Base-by-base conservation (phyloP, 345 rosid genomes). In the Turnera subulata region DNA sequence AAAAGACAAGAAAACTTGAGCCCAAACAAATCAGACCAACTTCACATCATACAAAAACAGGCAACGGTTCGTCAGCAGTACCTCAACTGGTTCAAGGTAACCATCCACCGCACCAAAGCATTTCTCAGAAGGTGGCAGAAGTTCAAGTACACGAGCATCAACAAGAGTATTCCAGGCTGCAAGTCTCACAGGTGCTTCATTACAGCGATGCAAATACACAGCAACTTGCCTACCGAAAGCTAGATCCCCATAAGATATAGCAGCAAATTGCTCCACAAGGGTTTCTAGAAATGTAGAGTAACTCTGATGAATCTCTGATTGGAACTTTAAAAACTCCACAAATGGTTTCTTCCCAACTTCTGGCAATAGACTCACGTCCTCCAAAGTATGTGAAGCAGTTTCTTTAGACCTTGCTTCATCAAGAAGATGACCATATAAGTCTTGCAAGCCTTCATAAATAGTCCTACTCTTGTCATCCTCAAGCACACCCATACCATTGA, bases 21-120 rank as follows among this genome's bases (percentile, higher is more conserved):
- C 24, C 19, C 23, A 35, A 62, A 48, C 32, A 53, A 23, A 43
- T n/a, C 11, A 43, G 8, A 67, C 17, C 4, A 40, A 40, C 2
- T 11, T 2, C n/a, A 12, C 9, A 40, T 15, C 35, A 21, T 40
- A 33, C 20, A 24, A 35, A 22, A 65, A 18, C 45, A 44, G 6
- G 2, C 2, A 26, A 29, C 12, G 37, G 43, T 56, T 35, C 43
- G 47, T 14, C 18, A 56, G 18, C 53, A 63, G 50, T 77, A 86
- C 96, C 98, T 91, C 95, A 43, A 71, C 48, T 11, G 95, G 96
- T 74, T 81, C 90, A 7, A 91, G 91, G 68, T 86, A 88, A 26
- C 95, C 96, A 46, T 80, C 80, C 6, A 83, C 83, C 50, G 64
- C 64, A 57, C 79, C 86, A 57, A 83, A 44, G 75, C 93, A 86